Conservation (phyloP, 164 flowering plant species). For the Umbilicus rupestris region DNA sequence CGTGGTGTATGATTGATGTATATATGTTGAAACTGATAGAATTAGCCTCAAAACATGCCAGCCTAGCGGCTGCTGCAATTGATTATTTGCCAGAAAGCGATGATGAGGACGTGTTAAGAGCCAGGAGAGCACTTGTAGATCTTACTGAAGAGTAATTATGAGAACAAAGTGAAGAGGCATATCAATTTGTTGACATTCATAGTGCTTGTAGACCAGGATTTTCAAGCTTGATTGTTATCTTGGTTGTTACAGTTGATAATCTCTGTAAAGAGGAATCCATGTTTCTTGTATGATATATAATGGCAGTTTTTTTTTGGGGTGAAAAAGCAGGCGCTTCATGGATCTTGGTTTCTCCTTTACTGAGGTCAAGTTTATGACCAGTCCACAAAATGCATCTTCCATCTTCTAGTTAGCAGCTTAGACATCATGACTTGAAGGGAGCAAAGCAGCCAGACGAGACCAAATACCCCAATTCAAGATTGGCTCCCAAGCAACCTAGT, state of each 20-base stretch:
- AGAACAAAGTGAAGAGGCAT: slow-evolving; percentile 52
- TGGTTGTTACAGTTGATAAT: not conserved
- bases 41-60: slow-evolving; percentile 71
- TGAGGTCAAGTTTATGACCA: too few relatives aligned
- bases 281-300: not conserved
- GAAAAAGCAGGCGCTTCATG: too few relatives aligned
- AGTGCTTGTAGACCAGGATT: not conserved
- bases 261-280: not conserved
- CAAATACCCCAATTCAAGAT: not conserved
- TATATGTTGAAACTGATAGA: slow-evolving; percentile 17
- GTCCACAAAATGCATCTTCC: too few relatives aligned
- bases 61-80: slow-evolving; percentile 70
- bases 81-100: slow-evolving; percentile 66
- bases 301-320: too few relatives aligned
- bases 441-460: too few relatives aligned
- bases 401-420: too few relatives aligned
- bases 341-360: too few relatives aligned
- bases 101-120: slow-evolving; percentile 56
- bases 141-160: slow-evolving; percentile 68
- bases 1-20: not conserved
- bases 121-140: slow-evolving; percentile 79
- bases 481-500: not conserved
- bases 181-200: not conserved
- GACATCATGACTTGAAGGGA: too few relatives aligned
- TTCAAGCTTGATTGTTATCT: not conserved